Percentiles rank a stretch among this genome's conserved stretches.
These are phyloP conservation scores for Dalbergia cultrata DNA, from an alignment of 306 rosid genomes.

Conservation along the genomic window DNA sequence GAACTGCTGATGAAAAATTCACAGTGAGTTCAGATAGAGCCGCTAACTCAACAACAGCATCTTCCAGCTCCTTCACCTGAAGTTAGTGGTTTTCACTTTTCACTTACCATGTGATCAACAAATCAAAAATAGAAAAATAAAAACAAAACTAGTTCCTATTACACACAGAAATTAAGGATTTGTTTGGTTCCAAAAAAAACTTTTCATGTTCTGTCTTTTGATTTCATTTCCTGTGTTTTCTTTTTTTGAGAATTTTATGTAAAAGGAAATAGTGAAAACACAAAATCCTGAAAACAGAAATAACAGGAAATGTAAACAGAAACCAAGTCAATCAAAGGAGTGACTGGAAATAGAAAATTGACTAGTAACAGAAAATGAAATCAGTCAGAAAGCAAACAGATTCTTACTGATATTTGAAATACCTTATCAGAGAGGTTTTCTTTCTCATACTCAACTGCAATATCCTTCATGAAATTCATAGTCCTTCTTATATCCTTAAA, in stretches of 20 bases:
- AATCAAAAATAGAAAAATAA: background rate
- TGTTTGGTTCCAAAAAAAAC: too few relatives aligned
- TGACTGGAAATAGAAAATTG: too few relatives aligned
- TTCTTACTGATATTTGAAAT: constrained; percentile 12
- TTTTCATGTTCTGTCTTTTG: too few relatives aligned
- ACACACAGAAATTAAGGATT: background rate
- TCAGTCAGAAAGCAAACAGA: too few relatives aligned
- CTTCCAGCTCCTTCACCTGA: constrained; percentile 86
- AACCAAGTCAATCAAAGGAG: too few relatives aligned
- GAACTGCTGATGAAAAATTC: constrained; percentile 69
- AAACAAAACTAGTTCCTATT: background rate
- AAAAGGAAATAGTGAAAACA: too few relatives aligned
- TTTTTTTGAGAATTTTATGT: too few relatives aligned
- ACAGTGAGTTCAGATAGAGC: constrained; percentile 57
- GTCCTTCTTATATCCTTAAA: constrained; percentile 74
- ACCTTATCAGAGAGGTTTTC: constrained; percentile 68
- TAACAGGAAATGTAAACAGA: too few relatives aligned
- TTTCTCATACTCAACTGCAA: constrained; percentile 84
- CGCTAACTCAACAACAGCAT: constrained; percentile 67
- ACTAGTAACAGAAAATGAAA: too few relatives aligned
- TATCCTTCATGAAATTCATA: constrained; percentile 65
- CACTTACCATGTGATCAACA: constrained; percentile 36
- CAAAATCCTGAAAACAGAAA: too few relatives aligned
- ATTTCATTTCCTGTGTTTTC: too few relatives aligned
- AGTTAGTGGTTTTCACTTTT: constrained; percentile 24